Evolutionary conservation across 2,329 filamentous ascomycete species (phyloP).

Genomic region (Arthrobotrys pseudoclavata): DNA sequence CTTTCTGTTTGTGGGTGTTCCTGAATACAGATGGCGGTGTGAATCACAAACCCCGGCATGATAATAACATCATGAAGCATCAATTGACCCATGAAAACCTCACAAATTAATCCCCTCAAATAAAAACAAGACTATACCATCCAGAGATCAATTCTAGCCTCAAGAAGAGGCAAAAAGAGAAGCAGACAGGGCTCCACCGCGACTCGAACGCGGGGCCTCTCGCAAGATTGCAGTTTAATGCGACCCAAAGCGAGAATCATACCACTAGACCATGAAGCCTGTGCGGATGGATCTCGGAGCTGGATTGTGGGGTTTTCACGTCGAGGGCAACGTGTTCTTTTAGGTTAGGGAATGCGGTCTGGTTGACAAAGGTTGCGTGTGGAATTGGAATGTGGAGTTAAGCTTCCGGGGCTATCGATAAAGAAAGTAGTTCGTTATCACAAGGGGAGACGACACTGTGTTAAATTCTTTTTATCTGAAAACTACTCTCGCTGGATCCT

Average conservation of each 20-base stretch:
- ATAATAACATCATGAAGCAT: neutral
- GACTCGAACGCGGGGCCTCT: constrained; percentile 56
- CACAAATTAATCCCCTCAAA: neutral
- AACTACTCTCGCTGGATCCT: neutral
- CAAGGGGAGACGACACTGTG: neutral
- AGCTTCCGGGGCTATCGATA: constrained; percentile 1
- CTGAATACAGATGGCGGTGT: no score
- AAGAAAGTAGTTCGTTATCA: constrained; percentile 6
- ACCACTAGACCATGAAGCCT: constrained; percentile 66
- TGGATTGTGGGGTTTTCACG: neutral
- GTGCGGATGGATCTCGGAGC: neutral
- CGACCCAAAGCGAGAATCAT: constrained; percentile 66
- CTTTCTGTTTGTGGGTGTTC: no score
- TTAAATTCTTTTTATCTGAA: neutral
- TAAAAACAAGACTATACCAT: neutral
- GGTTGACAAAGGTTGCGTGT: constrained; percentile 2
- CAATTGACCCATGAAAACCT: neutral
- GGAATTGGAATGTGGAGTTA: neutral
- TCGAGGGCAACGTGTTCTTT: neutral
- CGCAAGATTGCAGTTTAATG: constrained; percentile 38
- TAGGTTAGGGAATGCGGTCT: neutral
- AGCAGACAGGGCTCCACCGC: constrained; percentile 40
- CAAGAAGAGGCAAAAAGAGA: constrained; percentile 11
- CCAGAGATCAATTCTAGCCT: neutral
- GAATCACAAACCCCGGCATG: no score